A percentile compares a stretch with the other conserved stretches of the same genome.
These are phyloP conservation scores for Pichia cabralensis DNA, from an alignment of 805 yeast species.

Conservation along the genomic window DNA sequence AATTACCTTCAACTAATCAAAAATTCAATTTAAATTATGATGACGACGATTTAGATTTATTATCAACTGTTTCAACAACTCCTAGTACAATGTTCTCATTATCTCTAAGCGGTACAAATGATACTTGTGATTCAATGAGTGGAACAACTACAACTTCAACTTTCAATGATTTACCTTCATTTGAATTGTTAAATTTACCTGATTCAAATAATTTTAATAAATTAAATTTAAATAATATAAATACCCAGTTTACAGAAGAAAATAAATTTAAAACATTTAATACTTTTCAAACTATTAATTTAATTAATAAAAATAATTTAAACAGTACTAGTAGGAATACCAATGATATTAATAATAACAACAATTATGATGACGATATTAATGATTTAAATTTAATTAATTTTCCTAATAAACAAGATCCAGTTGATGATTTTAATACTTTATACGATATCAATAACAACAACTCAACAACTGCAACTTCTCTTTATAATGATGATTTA, in stretches of 20 bases:
- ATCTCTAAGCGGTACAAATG: slow-evolving; percentile 18
- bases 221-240: too few species aligned
- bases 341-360: too few species aligned
- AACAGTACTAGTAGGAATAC: too few species aligned
- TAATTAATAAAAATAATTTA: too few species aligned
- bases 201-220: too few species aligned
- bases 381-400: slow-evolving; percentile 3
- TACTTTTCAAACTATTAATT: too few species aligned
- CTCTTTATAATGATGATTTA: slow-evolving; percentile 1
- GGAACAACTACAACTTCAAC: neutral
- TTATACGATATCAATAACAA: neutral
- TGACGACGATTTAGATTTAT: slow-evolving; percentile 19
- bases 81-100: slow-evolving; percentile 19
- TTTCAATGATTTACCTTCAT: slow-evolving; percentile 2
- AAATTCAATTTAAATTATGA: neutral
- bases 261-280: too few species aligned
- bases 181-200: slow-evolving; percentile 6
- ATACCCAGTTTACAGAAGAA: too few species aligned
- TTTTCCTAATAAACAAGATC: neutral
- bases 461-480: neutral
- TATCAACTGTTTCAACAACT: slow-evolving; percentile 18
- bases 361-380: neutral
- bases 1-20: too few species aligned
- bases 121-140: slow-evolving; percentile 18
- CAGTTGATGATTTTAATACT: neutral